phyloP scores from a whole-genome alignment of 805 yeast species.

The Vanderwaltozyma polyspora region DNA sequence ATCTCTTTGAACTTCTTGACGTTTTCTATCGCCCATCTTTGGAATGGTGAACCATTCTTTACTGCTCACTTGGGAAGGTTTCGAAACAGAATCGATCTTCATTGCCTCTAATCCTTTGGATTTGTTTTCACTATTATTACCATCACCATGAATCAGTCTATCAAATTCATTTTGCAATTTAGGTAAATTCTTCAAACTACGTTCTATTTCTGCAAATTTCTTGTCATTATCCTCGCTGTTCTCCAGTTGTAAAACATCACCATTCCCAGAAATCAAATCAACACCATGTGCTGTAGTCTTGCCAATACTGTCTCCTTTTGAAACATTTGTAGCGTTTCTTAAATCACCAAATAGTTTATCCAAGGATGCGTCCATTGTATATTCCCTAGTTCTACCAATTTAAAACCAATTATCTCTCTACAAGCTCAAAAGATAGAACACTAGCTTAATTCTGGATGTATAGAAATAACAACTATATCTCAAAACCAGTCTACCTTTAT shows the following conservation, averaged over 20 bases:
- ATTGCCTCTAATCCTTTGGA: no score
- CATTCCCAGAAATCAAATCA: constrained; percentile 1
- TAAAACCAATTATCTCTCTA: no score
- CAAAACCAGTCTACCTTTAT: not conserved
- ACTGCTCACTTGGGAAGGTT: no score
- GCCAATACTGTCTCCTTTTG: not conserved
- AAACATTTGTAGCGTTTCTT: constrained; percentile 4
- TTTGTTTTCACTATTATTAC: not conserved
- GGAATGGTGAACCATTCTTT: constrained; percentile 79
- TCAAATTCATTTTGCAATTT: constrained; percentile 23
- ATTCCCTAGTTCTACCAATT: no score
- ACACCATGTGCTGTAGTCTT: not conserved
- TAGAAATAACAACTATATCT: no score
- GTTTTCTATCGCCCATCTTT: constrained; percentile 60
- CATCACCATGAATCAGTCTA: constrained; percentile 7
- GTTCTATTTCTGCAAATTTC: constrained; percentile 21
- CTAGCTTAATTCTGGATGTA: no score
- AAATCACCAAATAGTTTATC: constrained; percentile 10
- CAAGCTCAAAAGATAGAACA: no score
- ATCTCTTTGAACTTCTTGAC: constrained; percentile 52
- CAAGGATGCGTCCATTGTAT: constrained; percentile 2
- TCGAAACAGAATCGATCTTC: no score
- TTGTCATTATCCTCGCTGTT: constrained; percentile 12
- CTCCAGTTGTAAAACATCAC: constrained; percentile 9
- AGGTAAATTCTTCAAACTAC: constrained; percentile 20